Percentiles rank a stretch among this genome's conserved stretches.
phyloP scores from a whole-genome alignment of 2,329 filamentous ascomycete genomes.

The Scleromitrula shiraiana region DNA sequence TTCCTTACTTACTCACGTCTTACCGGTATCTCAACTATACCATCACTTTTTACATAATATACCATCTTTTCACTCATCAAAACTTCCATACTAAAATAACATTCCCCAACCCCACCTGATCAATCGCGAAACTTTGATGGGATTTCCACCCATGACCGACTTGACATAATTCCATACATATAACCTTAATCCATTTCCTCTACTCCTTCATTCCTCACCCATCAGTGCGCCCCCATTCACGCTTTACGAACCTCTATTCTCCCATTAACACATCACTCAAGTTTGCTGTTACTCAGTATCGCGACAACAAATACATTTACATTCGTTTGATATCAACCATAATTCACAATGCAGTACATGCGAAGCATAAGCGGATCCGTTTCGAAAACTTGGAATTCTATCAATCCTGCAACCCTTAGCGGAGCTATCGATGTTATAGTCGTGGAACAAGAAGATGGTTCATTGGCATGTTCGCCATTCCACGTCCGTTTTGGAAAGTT shows the following conservation, averaged over 20 bases:
- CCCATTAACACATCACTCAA: too few species aligned
- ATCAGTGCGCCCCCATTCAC: not conserved
- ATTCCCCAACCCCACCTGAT: not conserved
- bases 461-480: constrained; percentile 86
- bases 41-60: constrained; percentile 8
- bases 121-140: not conserved
- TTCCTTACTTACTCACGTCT: not conserved
- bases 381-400: constrained; percentile 98
- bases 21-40: too few species aligned
- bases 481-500: constrained; percentile 99
- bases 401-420: constrained; percentile 94
- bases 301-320: not conserved
- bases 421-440: constrained; percentile 99
- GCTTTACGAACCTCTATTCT: constrained; percentile 1
- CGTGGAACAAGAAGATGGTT: constrained; percentile 90
- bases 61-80: not conserved
- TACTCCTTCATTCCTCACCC: not conserved
- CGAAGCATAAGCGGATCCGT: constrained; percentile 91
- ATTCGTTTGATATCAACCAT: not conserved
- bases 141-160: constrained; percentile 1
- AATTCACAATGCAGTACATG: constrained; percentile 81
- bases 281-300: not conserved
- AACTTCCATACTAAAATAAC: not conserved
- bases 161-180: not conserved
- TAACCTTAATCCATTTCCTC: not conserved